Conservation (phyloP, 805 yeast species). For the Blastobotrys americana region DNA sequence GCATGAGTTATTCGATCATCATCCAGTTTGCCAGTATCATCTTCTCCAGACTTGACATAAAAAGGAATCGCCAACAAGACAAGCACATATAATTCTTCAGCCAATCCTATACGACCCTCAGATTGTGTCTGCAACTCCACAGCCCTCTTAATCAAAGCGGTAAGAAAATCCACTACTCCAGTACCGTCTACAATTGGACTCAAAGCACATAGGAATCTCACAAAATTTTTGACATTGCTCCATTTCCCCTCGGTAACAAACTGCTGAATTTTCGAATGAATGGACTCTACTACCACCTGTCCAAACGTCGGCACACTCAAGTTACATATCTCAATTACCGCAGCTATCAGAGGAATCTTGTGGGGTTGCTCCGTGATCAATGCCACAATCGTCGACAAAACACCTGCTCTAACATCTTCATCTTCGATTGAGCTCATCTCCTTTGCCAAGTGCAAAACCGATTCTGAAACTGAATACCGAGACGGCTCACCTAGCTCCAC, state of each 20-base stretch:
- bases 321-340: constrained; percentile 59
- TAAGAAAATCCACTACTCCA: constrained; percentile 42
- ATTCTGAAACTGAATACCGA: constrained; percentile 20
- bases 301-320: constrained; percentile 60
- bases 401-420: constrained; percentile 53
- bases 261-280: constrained; percentile 56
- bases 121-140: constrained; percentile 44
- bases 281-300: constrained; percentile 56
- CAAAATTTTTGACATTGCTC: constrained; percentile 60
- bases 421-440: constrained; percentile 41
- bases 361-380: constrained; percentile 85
- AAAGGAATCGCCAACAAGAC: constrained; percentile 59
- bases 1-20: constrained; percentile 38
- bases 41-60: constrained; percentile 36
- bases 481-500: constrained; percentile 54
- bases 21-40: constrained; percentile 30
- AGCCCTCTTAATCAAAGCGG: constrained; percentile 48
- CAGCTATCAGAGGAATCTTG: constrained; percentile 65
- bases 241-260: constrained; percentile 45
- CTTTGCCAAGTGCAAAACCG: constrained; percentile 28
- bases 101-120: constrained; percentile 46
- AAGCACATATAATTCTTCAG: constrained; percentile 61
- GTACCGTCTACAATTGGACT: constrained; percentile 53
- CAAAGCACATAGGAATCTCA: constrained; percentile 64
- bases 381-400: constrained; percentile 59